These are phyloP conservation scores for Acanthamoeba royreba DNA, from an alignment of 208 protist species.

Conservation along the genomic window DNA sequence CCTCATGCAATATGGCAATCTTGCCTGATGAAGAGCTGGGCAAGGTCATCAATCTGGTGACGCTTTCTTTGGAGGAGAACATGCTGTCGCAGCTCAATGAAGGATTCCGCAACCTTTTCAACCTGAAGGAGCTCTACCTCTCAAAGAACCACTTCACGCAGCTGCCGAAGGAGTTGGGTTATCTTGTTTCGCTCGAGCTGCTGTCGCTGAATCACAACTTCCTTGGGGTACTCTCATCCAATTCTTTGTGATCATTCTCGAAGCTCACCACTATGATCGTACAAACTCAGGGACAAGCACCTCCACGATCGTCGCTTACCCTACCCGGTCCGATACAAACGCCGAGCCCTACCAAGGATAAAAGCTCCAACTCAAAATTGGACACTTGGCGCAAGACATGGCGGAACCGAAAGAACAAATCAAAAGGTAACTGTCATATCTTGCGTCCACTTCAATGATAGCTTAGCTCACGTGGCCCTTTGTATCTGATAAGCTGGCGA, in stretches of 20 bases:
- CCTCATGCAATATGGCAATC: background rate
- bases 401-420: background rate
- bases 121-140: constrained; percentile 50
- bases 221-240: background rate
- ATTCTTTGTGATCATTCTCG: background rate
- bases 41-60: constrained; percentile 10
- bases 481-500: background rate
- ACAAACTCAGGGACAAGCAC: background rate
- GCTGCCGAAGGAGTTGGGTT: constrained; percentile 1
- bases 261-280: background rate
- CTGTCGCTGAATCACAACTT: constrained; percentile 43
- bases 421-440: background rate
- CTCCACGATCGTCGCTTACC: background rate
- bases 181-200: constrained; percentile 31
- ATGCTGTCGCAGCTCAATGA: constrained; percentile 31
- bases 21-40: constrained; percentile 3
- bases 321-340: background rate
- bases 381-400: background rate
- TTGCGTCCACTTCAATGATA: background rate
- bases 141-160: constrained; percentile 38
- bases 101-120: constrained; percentile 20
- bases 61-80: constrained; percentile 43
- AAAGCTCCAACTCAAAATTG: background rate
- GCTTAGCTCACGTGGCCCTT: background rate
- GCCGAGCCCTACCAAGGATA: background rate